These are phyloP conservation scores for Russula lepida DNA, from an alignment of 768 basidiomycete genomes.

Conservation along the genomic window DNA sequence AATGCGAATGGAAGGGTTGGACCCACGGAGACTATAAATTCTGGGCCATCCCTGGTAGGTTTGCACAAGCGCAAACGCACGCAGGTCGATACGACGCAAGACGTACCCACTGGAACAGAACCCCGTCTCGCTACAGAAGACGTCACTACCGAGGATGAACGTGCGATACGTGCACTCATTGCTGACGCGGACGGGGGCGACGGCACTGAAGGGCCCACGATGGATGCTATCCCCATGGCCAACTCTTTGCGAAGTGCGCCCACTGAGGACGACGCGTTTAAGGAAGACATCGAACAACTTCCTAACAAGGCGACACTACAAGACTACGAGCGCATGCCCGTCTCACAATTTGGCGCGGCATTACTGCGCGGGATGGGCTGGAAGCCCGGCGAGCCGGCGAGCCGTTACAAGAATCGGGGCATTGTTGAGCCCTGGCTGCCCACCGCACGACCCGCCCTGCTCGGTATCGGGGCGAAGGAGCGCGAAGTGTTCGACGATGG, in stretches of 20 bases:
- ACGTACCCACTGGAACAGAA: conserved; percentile 27
- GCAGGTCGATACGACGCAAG: conserved; percentile 22
- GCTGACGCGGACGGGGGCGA: conserved; percentile 40
- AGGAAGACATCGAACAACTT: conserved; percentile 73
- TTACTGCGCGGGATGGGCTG: conserved; percentile 95
- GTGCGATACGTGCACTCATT: conserved; percentile 72
- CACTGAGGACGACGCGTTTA: conserved; percentile 78
- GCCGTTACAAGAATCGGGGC: conserved; percentile 43
- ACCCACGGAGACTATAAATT: conserved; percentile 68
- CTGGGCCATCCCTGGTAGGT: conserved; percentile 63
- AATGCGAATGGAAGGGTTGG: conserved; percentile 69
- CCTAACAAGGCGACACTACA: conserved; percentile 69
- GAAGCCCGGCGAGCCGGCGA: conserved; percentile 73
- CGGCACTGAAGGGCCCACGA: conserved; percentile 28
- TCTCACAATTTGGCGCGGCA: conserved; percentile 89
- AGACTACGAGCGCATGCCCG: conserved; percentile 86
- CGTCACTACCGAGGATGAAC: conserved; percentile 67
- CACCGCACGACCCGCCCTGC: conserved; percentile 67
- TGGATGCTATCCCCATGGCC: conserved; percentile 54
- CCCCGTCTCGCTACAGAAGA: conserved; percentile 26
- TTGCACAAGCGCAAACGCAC: conserved; percentile 42
- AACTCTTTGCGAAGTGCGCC: conserved; percentile 29
- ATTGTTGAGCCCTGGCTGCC: conserved; percentile 77
- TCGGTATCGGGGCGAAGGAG: conserved; percentile 94
- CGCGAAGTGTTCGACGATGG: conserved; percentile 65